phyloP scores from a whole-genome alignment of 225 moss, liverwort and hornwort genomes.

The Physcomitrium patens region DNA sequence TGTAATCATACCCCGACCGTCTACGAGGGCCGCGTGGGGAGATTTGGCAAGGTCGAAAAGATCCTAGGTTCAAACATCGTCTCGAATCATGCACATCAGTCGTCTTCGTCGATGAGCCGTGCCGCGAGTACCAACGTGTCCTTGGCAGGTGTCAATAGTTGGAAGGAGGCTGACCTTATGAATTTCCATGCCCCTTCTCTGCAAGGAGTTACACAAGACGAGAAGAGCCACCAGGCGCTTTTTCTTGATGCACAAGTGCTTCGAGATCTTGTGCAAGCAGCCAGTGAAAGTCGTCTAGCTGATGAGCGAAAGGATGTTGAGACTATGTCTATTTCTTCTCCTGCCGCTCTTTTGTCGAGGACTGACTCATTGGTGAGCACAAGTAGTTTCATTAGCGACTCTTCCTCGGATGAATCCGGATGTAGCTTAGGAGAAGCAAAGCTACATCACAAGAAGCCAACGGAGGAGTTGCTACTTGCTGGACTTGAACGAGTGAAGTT shows the following conservation, averaged over 20 bases:
- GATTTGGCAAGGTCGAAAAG: conserved; percentile 17
- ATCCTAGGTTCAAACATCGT: background rate
- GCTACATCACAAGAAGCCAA: background rate
- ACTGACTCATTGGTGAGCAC: background rate
- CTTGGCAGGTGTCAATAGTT: background rate
- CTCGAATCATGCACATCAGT: no score
- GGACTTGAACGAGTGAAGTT: conserved; percentile 13
- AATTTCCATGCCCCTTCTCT: conserved; percentile 6
- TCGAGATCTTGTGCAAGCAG: conserved; percentile 8
- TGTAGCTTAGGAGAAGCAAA: conserved; percentile 19
- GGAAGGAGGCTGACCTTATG: conserved; percentile 19
- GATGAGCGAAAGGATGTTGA: background rate
- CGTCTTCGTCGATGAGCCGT: background rate
- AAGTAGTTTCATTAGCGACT: conserved; percentile 16
- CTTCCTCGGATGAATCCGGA: conserved; percentile 18
- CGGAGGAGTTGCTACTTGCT: conserved; percentile 26
- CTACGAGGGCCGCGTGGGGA: conserved; percentile 28
- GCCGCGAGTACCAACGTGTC: background rate
- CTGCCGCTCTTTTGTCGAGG: background rate
- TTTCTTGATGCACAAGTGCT: conserved; percentile 18
- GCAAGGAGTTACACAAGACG: conserved; percentile 15
- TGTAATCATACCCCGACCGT: background rate
- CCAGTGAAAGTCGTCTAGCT: background rate
- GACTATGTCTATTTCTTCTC: background rate
- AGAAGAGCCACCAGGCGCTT: background rate